Evolutionary conservation across 2,329 filamentous ascomycete genomes (phyloP), one percentile per base, ranked within the genome.

Genomic region (Zarea fungicola): DNA sequence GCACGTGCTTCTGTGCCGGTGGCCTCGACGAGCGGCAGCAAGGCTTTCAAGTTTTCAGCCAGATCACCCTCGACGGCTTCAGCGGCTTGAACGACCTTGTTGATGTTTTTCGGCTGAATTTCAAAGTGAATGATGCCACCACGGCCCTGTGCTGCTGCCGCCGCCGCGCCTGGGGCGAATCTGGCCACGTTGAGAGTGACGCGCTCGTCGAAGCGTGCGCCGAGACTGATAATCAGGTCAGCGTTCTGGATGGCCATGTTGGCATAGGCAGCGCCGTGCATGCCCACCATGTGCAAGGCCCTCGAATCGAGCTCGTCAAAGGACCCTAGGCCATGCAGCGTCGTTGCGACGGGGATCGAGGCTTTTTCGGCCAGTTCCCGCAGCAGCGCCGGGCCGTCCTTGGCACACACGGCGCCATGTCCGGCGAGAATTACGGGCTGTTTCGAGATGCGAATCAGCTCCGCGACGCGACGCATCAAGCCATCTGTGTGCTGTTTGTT

Each of bases 21-120:
- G 21, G 74, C 56, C 46, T 88, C 69, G 19, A 96, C 70, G 47
- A 81, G 74, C 10, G 92, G 91, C 31, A 97, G 61, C 44, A 97
- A 83, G 25, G 80, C 71, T 43, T 76, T 76, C 28, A 97, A 74
- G 68, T 95, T 97, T n/a, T 83, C 73, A 3, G 84, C 83, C 25
- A 96, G 89, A 62, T 97, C 92, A 51, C 93, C 93, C 71, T 96
- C 92, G 16, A 97, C 85, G 39, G 93, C 92, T 72, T 96, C 90
- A 35, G 88, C 96, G 7, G 92, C 91, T 71, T 97, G 89, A 11
- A 99, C 87, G 35, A 97, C 91, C 80, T 97, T 99, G 83, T 97
- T 97, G 74, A 97, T 97, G 76, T 99, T 97, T 84, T 99, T 99
- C 60, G 93, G 92, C 85, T 97, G 87, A 61, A 99, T 92, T 66